Evolutionary conservation across 1,284 basidiomycete species (phyloP).

Genomic region (Laetiporus sulphureus): DNA sequence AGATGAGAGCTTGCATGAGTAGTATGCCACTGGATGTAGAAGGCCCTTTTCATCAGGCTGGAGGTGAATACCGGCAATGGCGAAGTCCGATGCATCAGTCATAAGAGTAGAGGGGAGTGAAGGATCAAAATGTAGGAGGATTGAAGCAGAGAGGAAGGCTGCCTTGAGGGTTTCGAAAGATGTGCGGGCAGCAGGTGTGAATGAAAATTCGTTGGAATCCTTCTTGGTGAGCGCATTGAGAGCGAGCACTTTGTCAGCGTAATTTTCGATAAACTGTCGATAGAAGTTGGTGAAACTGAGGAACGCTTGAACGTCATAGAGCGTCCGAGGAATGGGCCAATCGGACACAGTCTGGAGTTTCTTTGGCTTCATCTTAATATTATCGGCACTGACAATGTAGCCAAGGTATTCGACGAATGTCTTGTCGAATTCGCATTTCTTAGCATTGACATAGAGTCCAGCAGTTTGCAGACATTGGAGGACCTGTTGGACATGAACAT

Average conservation of each 20-base stretch:
- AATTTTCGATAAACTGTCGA: slow-evolving; percentile 31
- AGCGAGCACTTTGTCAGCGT: slow-evolving; percentile 22
- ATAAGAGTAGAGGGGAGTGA: not conserved
- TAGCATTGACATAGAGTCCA: slow-evolving; percentile 23
- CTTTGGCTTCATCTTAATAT: slow-evolving; percentile 27
- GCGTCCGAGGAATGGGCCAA: slow-evolving; percentile 27
- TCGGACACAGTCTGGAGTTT: slow-evolving; percentile 27
- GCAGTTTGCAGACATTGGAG: slow-evolving; percentile 23
- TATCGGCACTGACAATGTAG: slow-evolving; percentile 22
- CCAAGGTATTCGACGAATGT: slow-evolving; percentile 32
- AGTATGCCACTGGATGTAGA: slow-evolving; percentile 24
- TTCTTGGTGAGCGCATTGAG: slow-evolving; percentile 20
- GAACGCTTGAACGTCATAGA: slow-evolving; percentile 26
- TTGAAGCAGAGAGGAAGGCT: not conserved
- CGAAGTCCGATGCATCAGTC: not conserved
- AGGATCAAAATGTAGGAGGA: not conserved
- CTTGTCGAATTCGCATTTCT: slow-evolving; percentile 31
- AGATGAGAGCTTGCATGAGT: slow-evolving; percentile 23
- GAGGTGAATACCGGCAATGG: not conserved
- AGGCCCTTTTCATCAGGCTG: slow-evolving; percentile 1
- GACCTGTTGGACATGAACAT: slow-evolving; percentile 20
- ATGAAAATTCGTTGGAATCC: slow-evolving; percentile 12
- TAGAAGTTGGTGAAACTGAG: slow-evolving; percentile 38
- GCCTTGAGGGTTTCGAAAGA: not conserved
- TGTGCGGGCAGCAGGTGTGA: not conserved